Evolutionary conservation across 2,329 filamentous ascomycete genomes (phyloP), one percentile per base, ranked within the genome.

Genomic region (Helicocarpus griseus): DNA sequence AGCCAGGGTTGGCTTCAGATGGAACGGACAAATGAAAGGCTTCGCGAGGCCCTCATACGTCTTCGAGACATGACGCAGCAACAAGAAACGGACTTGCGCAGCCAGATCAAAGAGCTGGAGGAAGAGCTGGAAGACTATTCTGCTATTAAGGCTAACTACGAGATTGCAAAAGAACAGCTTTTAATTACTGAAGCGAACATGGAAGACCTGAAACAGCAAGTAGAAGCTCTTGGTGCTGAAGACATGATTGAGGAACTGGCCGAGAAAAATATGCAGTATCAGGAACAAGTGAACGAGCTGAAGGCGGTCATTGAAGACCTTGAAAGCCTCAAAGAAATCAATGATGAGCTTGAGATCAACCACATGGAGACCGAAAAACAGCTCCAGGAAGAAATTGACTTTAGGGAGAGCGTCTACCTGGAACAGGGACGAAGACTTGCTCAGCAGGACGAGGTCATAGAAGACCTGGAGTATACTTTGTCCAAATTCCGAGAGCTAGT

Each of bases 281-380:
- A 84, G 33, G 87, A 95, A 66, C 81, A 89, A 63, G 83, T 96
- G 40, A 85, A 89, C 55, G 85, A 95, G 63, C 78, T 96, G 48
- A 85, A 85, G 61, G 82, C 82, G 17, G 82, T 85, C 6, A 86
- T 97, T 54, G 85, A 90, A 56, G 91, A 97, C 57, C 77, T 97
- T 9, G 89, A 96, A 66, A 88, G 81, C 54, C 73, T 97, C 49
- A 90, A 89, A 65, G 91, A 98, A 64, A 82, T 97, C 60, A 94
- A 89, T 60, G 90, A 97, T 62, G 93, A 98, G 69, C 81, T 98
- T 3, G 90, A 96, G 65, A 80, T 88, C 60, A 95, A 95, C 63
- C 90, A 96, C 63, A 81, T 93, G 3, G 89, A 96, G 63, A 87
- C 89, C 33, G 88, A 95, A 65, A 95, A 91, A 67, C 90, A 97